Conservation (phyloP, 2,329 filamentous ascomycete genomes). For the Penicillium sp. region DNA sequence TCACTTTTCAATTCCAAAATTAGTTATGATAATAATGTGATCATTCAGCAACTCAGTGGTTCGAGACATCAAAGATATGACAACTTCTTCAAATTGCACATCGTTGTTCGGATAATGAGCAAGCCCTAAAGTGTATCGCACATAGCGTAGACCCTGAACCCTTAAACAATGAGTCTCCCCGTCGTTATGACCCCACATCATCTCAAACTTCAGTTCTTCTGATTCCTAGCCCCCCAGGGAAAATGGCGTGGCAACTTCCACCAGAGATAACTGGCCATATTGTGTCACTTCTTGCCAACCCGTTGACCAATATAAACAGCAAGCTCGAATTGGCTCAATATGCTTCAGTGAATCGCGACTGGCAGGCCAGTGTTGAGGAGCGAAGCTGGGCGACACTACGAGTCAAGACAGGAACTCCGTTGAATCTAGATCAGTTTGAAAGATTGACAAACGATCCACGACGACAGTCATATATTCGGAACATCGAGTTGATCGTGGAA, state of each 20-base stretch:
- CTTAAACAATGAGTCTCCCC: too few species aligned
- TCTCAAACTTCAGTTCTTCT: not conserved
- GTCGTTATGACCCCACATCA: not conserved
- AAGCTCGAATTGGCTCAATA: slow-evolving; percentile 9
- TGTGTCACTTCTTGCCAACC: slow-evolving; percentile 5
- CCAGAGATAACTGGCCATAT: slow-evolving; percentile 7
- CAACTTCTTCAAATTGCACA: too few species aligned
- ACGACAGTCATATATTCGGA: slow-evolving; percentile 4
- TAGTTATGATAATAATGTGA: too few species aligned
- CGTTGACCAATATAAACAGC: slow-evolving; percentile 5
- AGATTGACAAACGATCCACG: not conserved
- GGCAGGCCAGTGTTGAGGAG: slow-evolving; percentile 1
- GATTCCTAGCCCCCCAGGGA: not conserved
- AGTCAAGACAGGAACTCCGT: slow-evolving; percentile 3
- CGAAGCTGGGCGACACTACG: slow-evolving; percentile 5
- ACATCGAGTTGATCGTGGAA: slow-evolving; percentile 7
- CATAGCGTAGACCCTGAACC: not conserved
- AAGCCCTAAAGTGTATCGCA: too few species aligned
- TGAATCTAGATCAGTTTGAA: slow-evolving; percentile 1
- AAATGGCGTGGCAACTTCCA: slow-evolving; percentile 6
- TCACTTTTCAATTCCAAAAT: too few species aligned
- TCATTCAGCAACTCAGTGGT: too few species aligned
- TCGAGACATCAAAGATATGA: too few species aligned
- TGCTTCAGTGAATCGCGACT: slow-evolving; percentile 10
- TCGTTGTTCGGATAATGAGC: too few species aligned